Evolutionary conservation across 31 red algal species (phyloP).

Genomic region (Odonthalia washingtoniensis): DNA sequence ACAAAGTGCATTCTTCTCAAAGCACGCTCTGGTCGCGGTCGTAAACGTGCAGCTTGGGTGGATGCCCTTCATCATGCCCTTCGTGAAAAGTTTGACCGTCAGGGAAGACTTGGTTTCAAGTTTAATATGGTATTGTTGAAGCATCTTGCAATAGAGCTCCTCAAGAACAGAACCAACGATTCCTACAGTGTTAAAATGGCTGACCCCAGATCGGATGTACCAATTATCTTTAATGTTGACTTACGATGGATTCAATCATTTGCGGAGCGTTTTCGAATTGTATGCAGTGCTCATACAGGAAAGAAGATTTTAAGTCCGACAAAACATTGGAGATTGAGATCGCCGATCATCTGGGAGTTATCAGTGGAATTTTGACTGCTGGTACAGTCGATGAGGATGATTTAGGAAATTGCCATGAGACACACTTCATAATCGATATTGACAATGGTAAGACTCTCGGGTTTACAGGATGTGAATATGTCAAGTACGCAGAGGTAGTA

Average conservation of each 20-base stretch:
- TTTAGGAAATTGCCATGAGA: too few species aligned
- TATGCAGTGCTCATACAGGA: too few species aligned
- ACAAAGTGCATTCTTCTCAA: neutral
- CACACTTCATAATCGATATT: too few species aligned
- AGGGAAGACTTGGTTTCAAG: neutral
- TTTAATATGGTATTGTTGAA: neutral
- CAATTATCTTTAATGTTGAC: neutral
- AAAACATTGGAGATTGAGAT: too few species aligned
- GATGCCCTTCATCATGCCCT: neutral
- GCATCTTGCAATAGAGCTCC: neutral
- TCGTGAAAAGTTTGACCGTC: neutral
- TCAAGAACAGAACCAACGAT: neutral
- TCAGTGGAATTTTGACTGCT: too few species aligned
- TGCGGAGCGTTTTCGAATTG: neutral
- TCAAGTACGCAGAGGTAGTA: too few species aligned
- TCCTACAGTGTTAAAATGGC: neutral
- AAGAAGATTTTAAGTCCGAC: too few species aligned
- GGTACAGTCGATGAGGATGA: too few species aligned
- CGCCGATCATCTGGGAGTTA: too few species aligned
- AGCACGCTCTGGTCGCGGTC: neutral
- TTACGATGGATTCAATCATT: slow-evolving; percentile 1
- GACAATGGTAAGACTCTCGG: too few species aligned
- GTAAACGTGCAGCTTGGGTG: neutral
- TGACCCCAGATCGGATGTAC: neutral
- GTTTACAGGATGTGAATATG: too few species aligned